phyloP scores from a whole-genome alignment of 768 basidiomycete species.

The Boletus rubescentipes region DNA sequence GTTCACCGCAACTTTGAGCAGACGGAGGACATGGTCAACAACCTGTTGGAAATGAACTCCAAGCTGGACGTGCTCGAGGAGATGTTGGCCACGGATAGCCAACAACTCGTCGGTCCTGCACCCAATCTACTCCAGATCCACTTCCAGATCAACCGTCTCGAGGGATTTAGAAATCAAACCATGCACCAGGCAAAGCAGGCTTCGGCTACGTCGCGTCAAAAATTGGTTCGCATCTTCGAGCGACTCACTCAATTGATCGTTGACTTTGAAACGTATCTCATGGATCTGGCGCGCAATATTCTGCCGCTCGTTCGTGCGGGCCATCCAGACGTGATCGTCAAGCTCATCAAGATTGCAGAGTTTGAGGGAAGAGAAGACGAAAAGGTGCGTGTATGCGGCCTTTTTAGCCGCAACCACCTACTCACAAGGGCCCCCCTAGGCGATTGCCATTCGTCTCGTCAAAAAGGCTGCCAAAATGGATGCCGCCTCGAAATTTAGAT shows the following conservation, averaged over 20 bases:
- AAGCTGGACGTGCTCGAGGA: constrained; percentile 77
- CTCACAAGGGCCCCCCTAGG: constrained; percentile 44
- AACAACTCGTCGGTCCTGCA: constrained; percentile 81
- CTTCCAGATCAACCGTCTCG: constrained; percentile 88
- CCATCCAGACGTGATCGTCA: constrained; percentile 83
- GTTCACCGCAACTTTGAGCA: constrained; percentile 94
- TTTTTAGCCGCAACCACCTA: neutral
- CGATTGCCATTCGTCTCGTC: constrained; percentile 89
- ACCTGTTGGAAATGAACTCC: constrained; percentile 88
- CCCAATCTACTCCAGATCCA: constrained; percentile 89
- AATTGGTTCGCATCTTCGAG: constrained; percentile 79
- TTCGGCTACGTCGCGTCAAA: constrained; percentile 61
- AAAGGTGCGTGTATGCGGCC: constrained; percentile 55
- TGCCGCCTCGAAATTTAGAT: constrained; percentile 90
- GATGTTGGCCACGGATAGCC: constrained; percentile 72
- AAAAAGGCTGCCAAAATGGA: constrained; percentile 93
- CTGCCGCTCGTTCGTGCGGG: constrained; percentile 78
- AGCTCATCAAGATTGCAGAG: constrained; percentile 90
- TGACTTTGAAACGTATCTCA: constrained; percentile 83
- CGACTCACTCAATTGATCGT: constrained; percentile 76
- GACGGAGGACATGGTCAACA: constrained; percentile 94
- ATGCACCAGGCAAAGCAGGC: constrained; percentile 92
- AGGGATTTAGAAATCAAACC: constrained; percentile 91
- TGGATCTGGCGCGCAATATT: constrained; percentile 74
- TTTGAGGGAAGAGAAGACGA: constrained; percentile 92